Base-by-base conservation (phyloP, 768 basidiomycete genomes). In the Russula emetica region DNA sequence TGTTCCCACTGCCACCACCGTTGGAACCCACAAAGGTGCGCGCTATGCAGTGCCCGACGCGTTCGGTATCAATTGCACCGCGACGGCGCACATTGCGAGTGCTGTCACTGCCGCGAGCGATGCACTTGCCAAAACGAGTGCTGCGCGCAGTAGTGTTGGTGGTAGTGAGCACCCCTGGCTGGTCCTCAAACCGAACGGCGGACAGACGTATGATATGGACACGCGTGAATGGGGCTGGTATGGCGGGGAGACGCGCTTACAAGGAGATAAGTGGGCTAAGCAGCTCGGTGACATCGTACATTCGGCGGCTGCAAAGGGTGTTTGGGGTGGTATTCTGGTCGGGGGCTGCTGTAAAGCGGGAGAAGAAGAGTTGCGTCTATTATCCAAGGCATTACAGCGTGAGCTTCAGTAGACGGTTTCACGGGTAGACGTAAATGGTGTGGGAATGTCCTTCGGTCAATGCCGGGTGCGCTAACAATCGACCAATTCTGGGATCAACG, bases 51-150 rank as follows among this genome's bases (percentile, higher is more conserved):
- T 73, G 1, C 86, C 85, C 0, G 73, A 76, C 36, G 88, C 80
- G 0, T 74, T 92, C 18, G 91, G 90, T 0, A 81, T 92, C 67
- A 92, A 94, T 71, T 94, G 90, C 73, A 87, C 88, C 0, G 75
- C 74, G 1, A 70, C 81, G 20, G 72, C 77, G 40, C 74, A 78
- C 68, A 64, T 88, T n/a, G 70, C 75, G 1, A 51, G 54, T 0
- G 70, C 86, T 26, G 67, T 82, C 26, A 64, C 49, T 4, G 73
- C 78, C 30, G 79, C 84, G 70, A 71, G 73, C 14, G 57, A 55
- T 6, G 72, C 61, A 52, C 44, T 67, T 18, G 34, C 40, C 1
- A 34, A 59, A n/a, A 42, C 13, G 14, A 47, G 44, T 7, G 58
- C 32, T 32, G 22, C 58, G 7, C 60, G 64, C 20, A 22, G 38